These are phyloP conservation scores for Candida piceae DNA, from an alignment of 805 yeast species.

Conservation along the genomic window DNA sequence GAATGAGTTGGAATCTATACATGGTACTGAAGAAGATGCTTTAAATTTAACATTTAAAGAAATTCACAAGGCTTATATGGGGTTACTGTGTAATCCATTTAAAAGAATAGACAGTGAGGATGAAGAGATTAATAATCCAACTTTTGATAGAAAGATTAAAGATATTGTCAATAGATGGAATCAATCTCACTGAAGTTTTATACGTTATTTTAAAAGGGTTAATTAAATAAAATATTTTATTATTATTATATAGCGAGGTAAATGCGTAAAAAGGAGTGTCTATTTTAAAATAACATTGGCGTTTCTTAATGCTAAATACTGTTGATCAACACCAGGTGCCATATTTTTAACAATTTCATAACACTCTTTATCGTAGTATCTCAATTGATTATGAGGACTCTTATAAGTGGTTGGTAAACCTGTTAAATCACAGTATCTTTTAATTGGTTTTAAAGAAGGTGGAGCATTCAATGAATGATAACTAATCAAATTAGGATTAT, in stretches of 20 bases:
- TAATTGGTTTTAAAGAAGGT: constrained; percentile 76
- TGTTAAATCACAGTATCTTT: constrained; percentile 89
- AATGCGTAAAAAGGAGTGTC: not conserved
- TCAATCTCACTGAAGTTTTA: constrained; percentile 5
- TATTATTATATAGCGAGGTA: too few species aligned
- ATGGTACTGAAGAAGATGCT: constrained; percentile 12
- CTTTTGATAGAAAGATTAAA: constrained; percentile 26
- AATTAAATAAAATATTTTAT: too few species aligned
- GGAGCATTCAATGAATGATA: constrained; percentile 75
- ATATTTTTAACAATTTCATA: constrained; percentile 70
- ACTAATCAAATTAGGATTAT: constrained; percentile 47
- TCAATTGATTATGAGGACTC: constrained; percentile 65
- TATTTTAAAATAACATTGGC: constrained; percentile 77
- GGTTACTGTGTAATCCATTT: constrained; percentile 62
- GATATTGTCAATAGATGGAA: constrained; percentile 24
- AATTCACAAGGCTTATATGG: constrained; percentile 51
- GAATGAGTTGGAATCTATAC: constrained; percentile 15
- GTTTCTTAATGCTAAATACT: constrained; percentile 78
- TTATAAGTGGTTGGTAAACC: constrained; percentile 78
- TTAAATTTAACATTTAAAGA: constrained; percentile 31
- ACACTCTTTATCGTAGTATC: constrained; percentile 81
- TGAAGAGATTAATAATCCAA: constrained; percentile 27
- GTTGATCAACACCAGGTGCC: constrained; percentile 92
- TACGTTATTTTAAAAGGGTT: too few species aligned
- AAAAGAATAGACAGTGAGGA: constrained; percentile 29